Conservation (phyloP, 352 stramenopile species). For the Aphanomyces astaci region DNA sequence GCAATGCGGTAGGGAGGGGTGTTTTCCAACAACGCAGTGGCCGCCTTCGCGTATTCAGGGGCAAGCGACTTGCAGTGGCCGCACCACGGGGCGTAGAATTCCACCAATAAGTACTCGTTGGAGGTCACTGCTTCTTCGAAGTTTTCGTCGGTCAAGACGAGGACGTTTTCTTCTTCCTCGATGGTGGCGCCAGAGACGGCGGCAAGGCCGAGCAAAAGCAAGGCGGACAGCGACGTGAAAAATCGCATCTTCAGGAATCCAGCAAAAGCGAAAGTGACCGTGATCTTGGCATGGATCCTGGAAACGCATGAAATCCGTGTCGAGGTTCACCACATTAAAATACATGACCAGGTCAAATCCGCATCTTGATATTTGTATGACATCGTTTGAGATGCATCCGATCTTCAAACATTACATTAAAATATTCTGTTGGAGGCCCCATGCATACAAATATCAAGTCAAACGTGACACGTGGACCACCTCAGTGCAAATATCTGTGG, state of each 20-base stretch:
- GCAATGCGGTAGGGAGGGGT: slow-evolving; percentile 71
- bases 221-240: slow-evolving; percentile 5
- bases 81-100: slow-evolving; percentile 90
- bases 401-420: neutral
- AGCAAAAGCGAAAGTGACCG: slow-evolving; percentile 19
- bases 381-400: neutral
- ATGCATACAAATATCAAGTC: slow-evolving; percentile 16
- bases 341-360: too few species aligned
- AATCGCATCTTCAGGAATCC: slow-evolving; percentile 4
- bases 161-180: slow-evolving; percentile 85
- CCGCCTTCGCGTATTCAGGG: slow-evolving; percentile 83
- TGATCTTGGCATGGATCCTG: too few species aligned
- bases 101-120: slow-evolving; percentile 83
- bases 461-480: slow-evolving; percentile 15
- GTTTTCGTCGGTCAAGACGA: slow-evolving; percentile 88
- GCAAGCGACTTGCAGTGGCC: slow-evolving; percentile 85
- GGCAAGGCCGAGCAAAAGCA: slow-evolving; percentile 11
- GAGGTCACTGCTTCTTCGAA: slow-evolving; percentile 81
- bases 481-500: neutral
- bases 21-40: slow-evolving; percentile 67
- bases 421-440: neutral
- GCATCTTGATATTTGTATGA: neutral
- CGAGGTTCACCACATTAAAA: neutral
- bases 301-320: neutral
- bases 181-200: slow-evolving; percentile 24